Base-by-base conservation (phyloP, 2,329 filamentous ascomycete genomes). In the Lachnellula subtilissima region DNA sequence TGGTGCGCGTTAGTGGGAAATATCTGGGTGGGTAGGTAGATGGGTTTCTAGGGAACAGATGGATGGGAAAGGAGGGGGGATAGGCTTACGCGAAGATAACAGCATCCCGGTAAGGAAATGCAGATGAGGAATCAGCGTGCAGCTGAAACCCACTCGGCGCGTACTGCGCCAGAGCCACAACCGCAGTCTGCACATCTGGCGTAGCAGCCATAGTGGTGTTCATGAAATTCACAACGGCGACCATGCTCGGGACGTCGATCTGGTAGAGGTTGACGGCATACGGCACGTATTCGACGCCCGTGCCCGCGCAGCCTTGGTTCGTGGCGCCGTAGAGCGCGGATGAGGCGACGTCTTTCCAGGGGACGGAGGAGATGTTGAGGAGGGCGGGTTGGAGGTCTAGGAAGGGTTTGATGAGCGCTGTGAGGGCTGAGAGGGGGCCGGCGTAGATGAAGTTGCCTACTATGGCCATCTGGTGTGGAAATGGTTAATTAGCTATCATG, bases 391-490 rank as follows among this genome's bases (percentile, higher is more conserved):
- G 19, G 1, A 45, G 23, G 28, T 45, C 50, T 8, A 52, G 23
- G 17, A 52, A 46, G 39, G 50, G 23, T 25, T 45, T 23, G n/a
- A 52, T 45, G 23, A 32, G 25, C 7, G 19, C 8, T 2, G n/a
- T 17, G 25, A 19, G 37, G 15, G 15, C 22, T 2, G 28, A 5
- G 11, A 19, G 35, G 8, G 52, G 52, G 15, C 45, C 45, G 19
- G 32, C 32, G 47, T 54, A 54, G 37, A 49, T 50, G 46, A 50
- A 17, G 32, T 54, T 49, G 45, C 23, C 15, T 17, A 42, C 9
- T 19, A 43, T 42, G 4, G 43, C 22, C 19, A 55, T 14, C 50
- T 39, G 25, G 25, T 22, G 22, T 22, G 12, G 37, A 7, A 14
- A 40, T 8, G 17, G 37, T 2, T 15, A 5, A 9, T 40, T 17